Evolutionary conservation across 331 rosid genomes (phyloP), one percentile per base, ranked within the genome.

Genomic region (Rhamnella rubrinervis): DNA sequence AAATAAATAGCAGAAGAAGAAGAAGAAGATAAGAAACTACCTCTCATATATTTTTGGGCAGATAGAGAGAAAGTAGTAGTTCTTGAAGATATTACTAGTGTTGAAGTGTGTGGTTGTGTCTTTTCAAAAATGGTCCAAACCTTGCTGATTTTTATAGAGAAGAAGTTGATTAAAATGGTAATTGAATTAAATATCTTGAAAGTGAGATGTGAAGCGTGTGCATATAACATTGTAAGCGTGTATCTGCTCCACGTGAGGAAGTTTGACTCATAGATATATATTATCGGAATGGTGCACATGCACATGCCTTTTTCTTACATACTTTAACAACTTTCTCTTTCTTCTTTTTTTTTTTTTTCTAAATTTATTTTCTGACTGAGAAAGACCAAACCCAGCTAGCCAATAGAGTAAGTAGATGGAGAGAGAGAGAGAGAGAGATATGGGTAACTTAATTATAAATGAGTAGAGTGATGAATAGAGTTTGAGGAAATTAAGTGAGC

Each of bases 211-310:
- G 71, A 56, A 57, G 39, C 59, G 60, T 56, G 59, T 25, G 65
- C 55, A 38, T 11, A 63, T 3, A 16, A 4, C 8, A 38, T 5
- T 62, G 8, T 41, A 40, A 17, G 28, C 39, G 18, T 6, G 66
- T 18, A 52, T 52, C 60, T 40, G 77, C 81, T 39, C 46, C 83
- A 59, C 68, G 71, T 65, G 77, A 25, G 51, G 17, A 38, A 5
- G 55, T 63, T 81, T 81, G 85, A 81, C 85, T 76, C 44, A 64
- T 56, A 8, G 85, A 38, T 81, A 66, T 44, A 63, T 37, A 75
- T 40, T 23, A 1, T 19, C 11, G 13, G 5, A 41, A 23, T 11
- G 39, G 9, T 47, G 40, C 46, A 18, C 1, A 21, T n/a, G 65
- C 57, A 59, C 28, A 62, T 67, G 66, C 52, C 20, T 20, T 28